Conservation (phyloP, 2,329 filamentous ascomycete species). For the Coniosporium tulheliwenetii region DNA sequence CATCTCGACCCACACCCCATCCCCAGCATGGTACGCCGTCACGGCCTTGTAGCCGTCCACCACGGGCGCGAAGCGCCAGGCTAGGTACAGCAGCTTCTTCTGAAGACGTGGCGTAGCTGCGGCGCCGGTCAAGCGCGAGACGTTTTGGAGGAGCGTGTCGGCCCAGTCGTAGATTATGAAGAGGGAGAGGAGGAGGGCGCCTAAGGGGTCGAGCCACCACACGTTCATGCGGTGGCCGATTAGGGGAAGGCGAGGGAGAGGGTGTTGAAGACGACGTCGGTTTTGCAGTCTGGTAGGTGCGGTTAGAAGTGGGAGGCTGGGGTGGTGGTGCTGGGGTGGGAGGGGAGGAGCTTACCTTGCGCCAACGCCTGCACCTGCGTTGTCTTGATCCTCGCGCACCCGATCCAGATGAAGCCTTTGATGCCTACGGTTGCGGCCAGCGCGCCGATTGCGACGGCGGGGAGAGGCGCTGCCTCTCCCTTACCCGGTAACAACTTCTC, state of each 20-base stretch:
- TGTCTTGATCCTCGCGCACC: slow-evolving; percentile 43
- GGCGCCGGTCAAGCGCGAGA: slow-evolving; percentile 42
- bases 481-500: slow-evolving; percentile 37
- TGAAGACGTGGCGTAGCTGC: slow-evolving; percentile 35
- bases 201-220: slow-evolving; percentile 53
- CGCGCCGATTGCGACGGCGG: slow-evolving; percentile 38
- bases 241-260: slow-evolving; percentile 45
- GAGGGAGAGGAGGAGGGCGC: slow-evolving; percentile 45
- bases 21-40: slow-evolving; percentile 43
- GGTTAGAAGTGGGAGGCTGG: not conserved
- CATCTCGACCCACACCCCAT: slow-evolving; percentile 47
- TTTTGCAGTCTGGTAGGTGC: slow-evolving; percentile 36
- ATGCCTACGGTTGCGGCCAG: slow-evolving; percentile 41
- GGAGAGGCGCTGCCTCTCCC: slow-evolving; percentile 33
- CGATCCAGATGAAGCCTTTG: slow-evolving; percentile 45
- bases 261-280: slow-evolving; percentile 49
- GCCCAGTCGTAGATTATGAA: slow-evolving; percentile 59
- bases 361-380: slow-evolving; percentile 48
- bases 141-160: slow-evolving; percentile 43
- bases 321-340: not conserved
- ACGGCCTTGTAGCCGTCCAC: slow-evolving; percentile 21
- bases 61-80: slow-evolving; percentile 26
- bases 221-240: slow-evolving; percentile 41
- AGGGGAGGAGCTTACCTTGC: slow-evolving; percentile 19
- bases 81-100: slow-evolving; percentile 44